Conservation (phyloP, 306 rosid genomes). For the Gynostemma pentaphyllum region DNA sequence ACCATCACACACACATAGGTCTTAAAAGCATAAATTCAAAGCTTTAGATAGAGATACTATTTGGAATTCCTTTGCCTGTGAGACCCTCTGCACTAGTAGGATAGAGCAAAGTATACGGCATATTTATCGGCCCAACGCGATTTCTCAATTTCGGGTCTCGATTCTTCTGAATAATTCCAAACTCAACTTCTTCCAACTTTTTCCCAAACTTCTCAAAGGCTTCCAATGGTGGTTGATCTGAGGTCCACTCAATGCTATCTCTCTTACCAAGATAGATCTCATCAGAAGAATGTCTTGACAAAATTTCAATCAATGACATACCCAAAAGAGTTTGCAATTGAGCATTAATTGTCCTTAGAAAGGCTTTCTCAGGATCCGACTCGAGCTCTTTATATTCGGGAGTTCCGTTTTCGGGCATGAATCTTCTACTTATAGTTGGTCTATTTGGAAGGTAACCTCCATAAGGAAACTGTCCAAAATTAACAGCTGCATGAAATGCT, state of each 20-base stretch:
- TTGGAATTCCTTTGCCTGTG: constrained; percentile 62
- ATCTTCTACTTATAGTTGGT: constrained; percentile 34
- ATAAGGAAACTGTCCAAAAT: constrained; percentile 64
- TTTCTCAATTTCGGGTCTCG: constrained; percentile 31
- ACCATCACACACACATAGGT: too few species aligned
- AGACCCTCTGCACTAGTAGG: constrained; percentile 48
- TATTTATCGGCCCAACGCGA: constrained; percentile 41
- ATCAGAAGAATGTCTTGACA: constrained; percentile 70
- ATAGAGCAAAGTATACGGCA: constrained; percentile 52
- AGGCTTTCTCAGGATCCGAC: constrained; percentile 43
- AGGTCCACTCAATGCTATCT: constrained; percentile 52
- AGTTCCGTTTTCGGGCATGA: constrained; percentile 48
- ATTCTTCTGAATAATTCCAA: constrained; percentile 26
- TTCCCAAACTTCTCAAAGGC: constrained; percentile 44
- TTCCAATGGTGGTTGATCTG: constrained; percentile 30
- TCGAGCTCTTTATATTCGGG: constrained; percentile 38
- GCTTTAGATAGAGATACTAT: constrained; percentile 51
- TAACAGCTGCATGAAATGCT: constrained; percentile 67
- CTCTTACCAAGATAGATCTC: constrained; percentile 65
- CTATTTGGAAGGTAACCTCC: constrained; percentile 58
- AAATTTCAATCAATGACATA: constrained; percentile 47
- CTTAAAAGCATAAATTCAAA: too few species aligned
- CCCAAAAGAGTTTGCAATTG: constrained; percentile 42
- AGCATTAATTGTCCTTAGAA: constrained; percentile 44
- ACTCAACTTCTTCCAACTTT: constrained; percentile 33